Evolutionary conservation across 257 asterid species (phyloP).

Genomic region (Striga asiatica): DNA sequence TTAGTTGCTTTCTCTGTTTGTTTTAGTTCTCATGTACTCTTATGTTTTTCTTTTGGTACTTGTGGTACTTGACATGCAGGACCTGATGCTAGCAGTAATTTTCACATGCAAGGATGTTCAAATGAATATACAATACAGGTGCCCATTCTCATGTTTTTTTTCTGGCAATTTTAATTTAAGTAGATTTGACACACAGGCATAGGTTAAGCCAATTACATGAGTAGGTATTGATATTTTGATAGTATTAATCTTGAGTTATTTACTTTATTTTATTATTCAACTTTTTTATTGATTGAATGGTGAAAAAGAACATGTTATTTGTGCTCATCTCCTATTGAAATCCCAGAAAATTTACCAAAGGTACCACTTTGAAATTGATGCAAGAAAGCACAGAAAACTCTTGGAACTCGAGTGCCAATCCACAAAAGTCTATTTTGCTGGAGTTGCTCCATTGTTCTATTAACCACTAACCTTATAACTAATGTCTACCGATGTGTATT

Average conservation of each 20-base stretch:
- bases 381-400: background rate
- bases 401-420: background rate
- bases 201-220: background rate
- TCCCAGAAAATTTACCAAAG: background rate
- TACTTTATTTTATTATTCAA: background rate
- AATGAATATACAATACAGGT: slow-evolving; percentile 52
- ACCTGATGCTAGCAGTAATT: slow-evolving; percentile 20
- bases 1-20: background rate
- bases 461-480: background rate
- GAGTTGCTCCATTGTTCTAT: background rate
- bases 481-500: slow-evolving; percentile 1
- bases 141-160: slow-evolving; percentile 15
- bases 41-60: slow-evolving; percentile 1
- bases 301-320: background rate
- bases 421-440: slow-evolving; percentile 1
- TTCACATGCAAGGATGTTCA: slow-evolving; percentile 26
- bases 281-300: background rate
- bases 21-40: slow-evolving; percentile 3
- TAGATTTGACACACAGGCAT: background rate
- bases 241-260: background rate
- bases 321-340: background rate
- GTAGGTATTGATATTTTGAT: background rate
- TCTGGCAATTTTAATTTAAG: background rate
- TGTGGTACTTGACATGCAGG: slow-evolving; percentile 34
- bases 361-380: background rate